Evolutionary conservation across 495 filamentous ascomycete species (phyloP).

Genomic region (Penicillium bialowiezense): DNA sequence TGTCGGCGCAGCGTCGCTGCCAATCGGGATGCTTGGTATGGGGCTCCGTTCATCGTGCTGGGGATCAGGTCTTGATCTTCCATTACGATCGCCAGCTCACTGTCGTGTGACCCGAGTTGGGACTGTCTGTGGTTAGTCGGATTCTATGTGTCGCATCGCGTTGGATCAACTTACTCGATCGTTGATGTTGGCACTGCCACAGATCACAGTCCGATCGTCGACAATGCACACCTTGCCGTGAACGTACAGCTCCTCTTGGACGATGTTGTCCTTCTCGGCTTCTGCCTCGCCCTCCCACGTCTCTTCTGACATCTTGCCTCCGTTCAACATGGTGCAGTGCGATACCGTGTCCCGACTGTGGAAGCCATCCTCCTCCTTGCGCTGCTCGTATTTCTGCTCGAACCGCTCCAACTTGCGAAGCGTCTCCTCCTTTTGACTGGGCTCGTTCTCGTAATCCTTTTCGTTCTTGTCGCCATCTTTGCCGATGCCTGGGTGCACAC

Average conservation of each 20-base stretch:
- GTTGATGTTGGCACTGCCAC: slow-evolving; percentile 89
- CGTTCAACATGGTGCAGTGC: slow-evolving; percentile 74
- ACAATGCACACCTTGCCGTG: slow-evolving; percentile 87
- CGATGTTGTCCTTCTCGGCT: slow-evolving; percentile 77
- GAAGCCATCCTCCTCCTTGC: slow-evolving; percentile 32
- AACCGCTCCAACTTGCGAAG: slow-evolving; percentile 61
- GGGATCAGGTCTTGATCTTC: slow-evolving; percentile 75
- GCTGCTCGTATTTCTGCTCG: slow-evolving; percentile 51
- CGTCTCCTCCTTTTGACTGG: slow-evolving; percentile 37
- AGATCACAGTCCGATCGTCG: slow-evolving; percentile 78
- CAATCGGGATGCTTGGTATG: slow-evolving; percentile 70
- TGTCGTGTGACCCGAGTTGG: slow-evolving; percentile 86
- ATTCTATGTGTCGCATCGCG: background rate
- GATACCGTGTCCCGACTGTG: slow-evolving; percentile 68
- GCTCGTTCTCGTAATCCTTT: slow-evolving; percentile 34
- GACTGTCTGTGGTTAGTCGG: slow-evolving; percentile 43
- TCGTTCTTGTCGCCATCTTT: slow-evolving; percentile 46
- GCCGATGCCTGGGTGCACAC: slow-evolving; percentile 59
- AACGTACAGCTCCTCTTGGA: slow-evolving; percentile 93
- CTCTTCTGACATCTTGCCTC: slow-evolving; percentile 64
- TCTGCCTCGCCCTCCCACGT: slow-evolving; percentile 68
- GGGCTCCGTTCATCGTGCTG: slow-evolving; percentile 73
- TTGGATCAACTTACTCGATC: slow-evolving; percentile 57
- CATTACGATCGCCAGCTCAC: slow-evolving; percentile 89
- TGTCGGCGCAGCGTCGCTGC: slow-evolving; percentile 79